Evolutionary conservation across 23 red algal species (phyloP).

Genomic region (Gracilaria domingensis): DNA sequence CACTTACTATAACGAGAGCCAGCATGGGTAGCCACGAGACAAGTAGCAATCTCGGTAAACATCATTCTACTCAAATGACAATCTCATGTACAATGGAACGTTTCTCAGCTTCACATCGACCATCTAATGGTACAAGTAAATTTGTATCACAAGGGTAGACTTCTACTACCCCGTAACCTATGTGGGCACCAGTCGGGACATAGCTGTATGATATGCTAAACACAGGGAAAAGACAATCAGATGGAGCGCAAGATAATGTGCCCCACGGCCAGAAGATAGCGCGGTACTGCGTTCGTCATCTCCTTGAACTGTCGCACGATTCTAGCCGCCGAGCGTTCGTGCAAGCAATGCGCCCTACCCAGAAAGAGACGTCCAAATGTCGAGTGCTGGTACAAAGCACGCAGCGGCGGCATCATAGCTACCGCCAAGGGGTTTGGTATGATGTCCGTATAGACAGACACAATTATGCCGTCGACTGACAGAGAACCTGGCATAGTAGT

Average conservation of each 20-base stretch:
- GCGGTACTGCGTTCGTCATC: not conserved
- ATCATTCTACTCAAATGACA: not conserved
- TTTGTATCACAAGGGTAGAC: too few species aligned
- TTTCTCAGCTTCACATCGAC: too few species aligned
- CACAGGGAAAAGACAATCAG: not conserved
- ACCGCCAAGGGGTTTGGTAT: constrained; percentile 6
- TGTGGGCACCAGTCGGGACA: not conserved
- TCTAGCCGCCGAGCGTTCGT: too few species aligned
- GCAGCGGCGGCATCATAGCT: constrained; percentile 13
- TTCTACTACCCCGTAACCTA: too few species aligned
- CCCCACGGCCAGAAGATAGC: not conserved
- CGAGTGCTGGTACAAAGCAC: too few species aligned
- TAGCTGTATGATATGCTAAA: not conserved
- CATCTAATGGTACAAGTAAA: too few species aligned
- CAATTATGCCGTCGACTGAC: constrained; percentile 45
- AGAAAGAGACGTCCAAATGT: too few species aligned
- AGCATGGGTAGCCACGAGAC: not conserved
- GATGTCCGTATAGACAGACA: constrained; percentile 38
- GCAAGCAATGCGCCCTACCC: too few species aligned
- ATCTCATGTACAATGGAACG: too few species aligned
- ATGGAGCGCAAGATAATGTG: not conserved
- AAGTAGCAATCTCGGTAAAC: not conserved
- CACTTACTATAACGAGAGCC: not conserved
- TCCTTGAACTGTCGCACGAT: too few species aligned
- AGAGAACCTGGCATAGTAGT: too few species aligned